phyloP scores from a whole-genome alignment of 768 basidiomycete genomes.

The Suillus plorans region DNA sequence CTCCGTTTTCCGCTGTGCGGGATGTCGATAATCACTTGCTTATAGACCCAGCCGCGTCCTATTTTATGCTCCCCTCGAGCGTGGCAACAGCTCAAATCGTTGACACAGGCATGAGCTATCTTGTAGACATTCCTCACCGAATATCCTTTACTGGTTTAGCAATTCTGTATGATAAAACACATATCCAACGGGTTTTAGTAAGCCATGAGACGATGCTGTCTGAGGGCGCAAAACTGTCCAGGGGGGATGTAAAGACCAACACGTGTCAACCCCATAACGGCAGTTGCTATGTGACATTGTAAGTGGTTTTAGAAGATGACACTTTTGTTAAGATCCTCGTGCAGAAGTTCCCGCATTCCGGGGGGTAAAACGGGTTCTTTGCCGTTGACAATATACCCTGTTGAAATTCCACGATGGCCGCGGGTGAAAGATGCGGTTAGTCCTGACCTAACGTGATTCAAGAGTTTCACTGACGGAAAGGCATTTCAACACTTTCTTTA shows the following conservation, averaged over 20 bases:
- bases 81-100: not conserved
- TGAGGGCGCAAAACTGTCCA: not conserved
- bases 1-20: not conserved
- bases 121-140: too few species aligned
- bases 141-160: not conserved
- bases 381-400: conserved; percentile 49
- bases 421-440: not conserved
- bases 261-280: not conserved
- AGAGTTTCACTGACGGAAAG: conserved; percentile 67
- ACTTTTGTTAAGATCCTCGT: conserved; percentile 82
- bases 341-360: conserved; percentile 85
- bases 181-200: too few species aligned
- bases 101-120: not conserved
- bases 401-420: not conserved
- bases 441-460: not conserved
- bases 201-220: not conserved
- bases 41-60: not conserved
- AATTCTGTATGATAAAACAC: not conserved
- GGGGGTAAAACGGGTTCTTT: conserved; percentile 76
- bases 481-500: conserved; percentile 96
- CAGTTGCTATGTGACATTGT: not conserved
- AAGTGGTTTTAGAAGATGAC: conserved; percentile 68
- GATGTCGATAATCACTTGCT: not conserved
- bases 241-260: not conserved
- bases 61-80: not conserved